Conservation (phyloP, 805 yeast genomes). For the Kluyveromyces lactis region DNA sequence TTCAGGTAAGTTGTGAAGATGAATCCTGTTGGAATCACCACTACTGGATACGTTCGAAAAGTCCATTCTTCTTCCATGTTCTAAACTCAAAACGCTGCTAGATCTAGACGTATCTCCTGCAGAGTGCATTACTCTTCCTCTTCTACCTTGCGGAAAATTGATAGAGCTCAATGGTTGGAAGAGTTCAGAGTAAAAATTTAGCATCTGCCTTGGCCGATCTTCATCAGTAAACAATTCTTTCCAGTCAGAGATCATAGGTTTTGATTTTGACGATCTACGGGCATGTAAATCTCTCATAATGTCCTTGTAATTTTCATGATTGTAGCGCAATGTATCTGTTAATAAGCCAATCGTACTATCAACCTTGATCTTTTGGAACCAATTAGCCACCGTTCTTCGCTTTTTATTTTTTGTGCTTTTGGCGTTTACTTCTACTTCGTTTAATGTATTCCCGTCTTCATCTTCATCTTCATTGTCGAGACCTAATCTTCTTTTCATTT, state of each 20-base stretch:
- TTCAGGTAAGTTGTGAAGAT: slow-evolving; percentile 9
- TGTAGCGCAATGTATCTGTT: slow-evolving; percentile 19
- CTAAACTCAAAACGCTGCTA: slow-evolving; percentile 21
- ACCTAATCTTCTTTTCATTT: neutral
- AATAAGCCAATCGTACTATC: slow-evolving; percentile 21
- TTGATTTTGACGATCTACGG: neutral
- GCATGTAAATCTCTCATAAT: slow-evolving; percentile 13
- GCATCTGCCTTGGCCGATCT: neutral
- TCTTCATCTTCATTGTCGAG: neutral
- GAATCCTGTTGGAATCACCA: neutral
- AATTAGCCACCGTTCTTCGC: neutral
- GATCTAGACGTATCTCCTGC: slow-evolving; percentile 12
- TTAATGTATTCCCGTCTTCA: neutral
- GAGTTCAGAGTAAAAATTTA: neutral
- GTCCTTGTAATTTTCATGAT: slow-evolving; percentile 16
- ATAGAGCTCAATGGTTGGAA: slow-evolving; percentile 3
- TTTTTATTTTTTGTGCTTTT: neutral
- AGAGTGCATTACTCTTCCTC: slow-evolving; percentile 1
- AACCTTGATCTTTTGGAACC: slow-evolving; percentile 3
- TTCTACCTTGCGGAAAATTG: slow-evolving; percentile 2
- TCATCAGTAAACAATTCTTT: neutral
- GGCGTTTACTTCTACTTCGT: neutral
- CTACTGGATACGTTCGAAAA: slow-evolving; percentile 3
- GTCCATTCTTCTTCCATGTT: slow-evolving; percentile 20
- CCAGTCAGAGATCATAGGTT: slow-evolving; percentile 6